Conservation (phyloP, 192 early-diverging fungal species). For the Cladochytrium replicatum region DNA sequence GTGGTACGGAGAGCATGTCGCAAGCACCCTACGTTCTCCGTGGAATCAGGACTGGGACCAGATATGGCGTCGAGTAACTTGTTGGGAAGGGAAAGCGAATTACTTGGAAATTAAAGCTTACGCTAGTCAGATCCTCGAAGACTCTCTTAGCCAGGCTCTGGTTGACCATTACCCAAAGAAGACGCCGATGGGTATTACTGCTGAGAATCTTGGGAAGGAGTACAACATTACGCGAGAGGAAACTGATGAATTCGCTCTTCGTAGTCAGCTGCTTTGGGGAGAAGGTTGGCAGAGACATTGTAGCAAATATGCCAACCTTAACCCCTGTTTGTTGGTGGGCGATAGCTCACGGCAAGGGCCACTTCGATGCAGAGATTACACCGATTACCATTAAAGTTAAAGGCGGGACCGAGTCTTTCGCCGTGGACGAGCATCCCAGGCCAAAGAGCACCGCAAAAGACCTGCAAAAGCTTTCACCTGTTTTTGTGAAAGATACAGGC, state of each 20-base stretch:
- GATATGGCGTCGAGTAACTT: conserved; percentile 68
- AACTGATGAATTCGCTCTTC: conserved; percentile 75
- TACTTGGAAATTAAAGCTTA: no score
- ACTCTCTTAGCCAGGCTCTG: conserved; percentile 73
- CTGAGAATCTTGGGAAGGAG: conserved; percentile 81
- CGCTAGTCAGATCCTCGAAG: conserved; percentile 73
- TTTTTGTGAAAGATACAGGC: conserved; percentile 81
- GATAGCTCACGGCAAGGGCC: conserved; percentile 58
- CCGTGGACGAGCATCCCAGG: conserved; percentile 81
- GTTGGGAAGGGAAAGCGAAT: no score
- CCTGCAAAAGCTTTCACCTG: conserved; percentile 67
- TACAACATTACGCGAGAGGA: conserved; percentile 73
- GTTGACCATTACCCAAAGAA: conserved; percentile 75
- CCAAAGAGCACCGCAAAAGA: conserved; percentile 72
- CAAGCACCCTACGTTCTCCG: conserved; percentile 80
- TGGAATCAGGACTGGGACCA: conserved; percentile 71
- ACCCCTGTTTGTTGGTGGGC: no score
- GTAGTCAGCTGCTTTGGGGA: conserved; percentile 82
- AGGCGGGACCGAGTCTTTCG: conserved; percentile 62
- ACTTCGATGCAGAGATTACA: conserved; percentile 71
- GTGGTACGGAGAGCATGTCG: conserved; percentile 91
- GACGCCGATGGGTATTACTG: conserved; percentile 89
- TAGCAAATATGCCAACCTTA: no score
- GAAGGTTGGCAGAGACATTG: conserved; percentile 46
- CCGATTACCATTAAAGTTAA: conserved; percentile 74